These are phyloP conservation scores for Citrus inodora DNA, from an alignment of 345 rosid genomes.

Conservation along the genomic window DNA sequence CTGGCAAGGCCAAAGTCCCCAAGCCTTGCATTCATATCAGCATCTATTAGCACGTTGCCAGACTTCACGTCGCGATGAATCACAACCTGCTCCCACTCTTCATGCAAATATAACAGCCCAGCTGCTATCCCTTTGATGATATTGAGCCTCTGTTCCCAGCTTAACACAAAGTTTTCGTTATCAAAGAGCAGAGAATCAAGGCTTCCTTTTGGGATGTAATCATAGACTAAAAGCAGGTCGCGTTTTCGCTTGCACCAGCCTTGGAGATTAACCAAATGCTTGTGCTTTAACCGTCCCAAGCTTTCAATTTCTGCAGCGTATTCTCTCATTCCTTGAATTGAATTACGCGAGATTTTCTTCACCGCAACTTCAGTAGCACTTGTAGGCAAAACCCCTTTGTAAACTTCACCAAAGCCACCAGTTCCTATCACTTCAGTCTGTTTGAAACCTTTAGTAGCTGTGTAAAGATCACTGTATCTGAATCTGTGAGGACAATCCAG, in stretches of 20 bases:
- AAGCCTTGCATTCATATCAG: conserved; percentile 55
- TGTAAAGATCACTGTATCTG: conserved; percentile 45
- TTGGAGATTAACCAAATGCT: conserved; percentile 62
- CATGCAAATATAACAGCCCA: conserved; percentile 62
- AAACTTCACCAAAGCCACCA: conserved; percentile 78
- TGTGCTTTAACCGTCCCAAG: conserved; percentile 63
- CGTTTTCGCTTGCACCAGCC: conserved; percentile 68
- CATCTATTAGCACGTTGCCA: conserved; percentile 68
- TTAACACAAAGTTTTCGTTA: conserved; percentile 25
- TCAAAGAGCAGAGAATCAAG: conserved; percentile 47
- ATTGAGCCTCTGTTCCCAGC: conserved; percentile 65
- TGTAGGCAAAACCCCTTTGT: conserved; percentile 45
- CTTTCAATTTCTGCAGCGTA: conserved; percentile 72
- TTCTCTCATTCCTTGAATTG: conserved; percentile 75
- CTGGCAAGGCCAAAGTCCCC: conserved; percentile 89
- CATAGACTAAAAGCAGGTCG: conserved; percentile 68
- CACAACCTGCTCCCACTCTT: conserved; percentile 76
- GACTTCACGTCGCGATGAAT: conserved; percentile 78
- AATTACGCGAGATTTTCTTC: conserved; percentile 52
- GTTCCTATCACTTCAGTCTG: conserved; percentile 57
- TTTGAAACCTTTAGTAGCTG: conserved; percentile 61
- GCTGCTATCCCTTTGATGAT: conserved; percentile 67
- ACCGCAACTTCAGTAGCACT: conserved; percentile 50
- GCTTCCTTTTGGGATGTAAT: conserved; percentile 66
- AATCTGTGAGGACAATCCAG: conserved; percentile 71